Base-by-base conservation (phyloP, 345 rosid genomes). In the Linum trigynum region DNA sequence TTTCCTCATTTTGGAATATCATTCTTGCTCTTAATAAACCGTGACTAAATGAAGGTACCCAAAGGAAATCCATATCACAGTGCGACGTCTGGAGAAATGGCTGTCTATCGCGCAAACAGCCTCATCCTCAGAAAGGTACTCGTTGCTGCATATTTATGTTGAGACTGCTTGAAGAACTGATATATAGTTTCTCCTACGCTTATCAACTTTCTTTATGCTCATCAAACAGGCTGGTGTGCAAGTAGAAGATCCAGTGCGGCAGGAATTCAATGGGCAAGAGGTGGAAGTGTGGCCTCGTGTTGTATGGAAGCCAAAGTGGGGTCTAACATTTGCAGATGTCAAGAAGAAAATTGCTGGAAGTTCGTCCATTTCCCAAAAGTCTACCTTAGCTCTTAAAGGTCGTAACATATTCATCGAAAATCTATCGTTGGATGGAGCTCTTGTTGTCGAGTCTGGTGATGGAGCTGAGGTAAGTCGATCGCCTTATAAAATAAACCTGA, bases 1-100 rank as follows among this genome's bases (percentile, higher is more conserved):
- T 23, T 23, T 23, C 32, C 32, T 23, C 32, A 1, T 23, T 23
- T 23, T 23, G 32, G 32, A 23, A 23, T 23, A 23, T 23, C 32
- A 23, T 23, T 23, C 32, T 23, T 23, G 32, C 32, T 23, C 32
- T 23, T 23, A 23, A 23, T 23, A 23, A 23, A 23, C 32, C 32
- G 32, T 23, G 32, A 23, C 48, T 38, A n/a, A 57, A 50, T 79
- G 59, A 73, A 91, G 96, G 90, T 91, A 63, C 96, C 96, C 5
- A 91, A 86, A 63, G 96, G 97, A 38, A 91, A 91, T 69, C 97
- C 97, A 66, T 88, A 88, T 68, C 97, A 91, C 55, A 91, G 97
- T 71, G 96, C 96, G 72, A 91, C 94, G 72, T 91, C 97, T 36
- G 97, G 97, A 71, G 97, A 91, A 87, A 86, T 83, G 89, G 88